phyloP scores from a whole-genome alignment of 169 alveolate genomes.

The Cystoisospora suis region DNA sequence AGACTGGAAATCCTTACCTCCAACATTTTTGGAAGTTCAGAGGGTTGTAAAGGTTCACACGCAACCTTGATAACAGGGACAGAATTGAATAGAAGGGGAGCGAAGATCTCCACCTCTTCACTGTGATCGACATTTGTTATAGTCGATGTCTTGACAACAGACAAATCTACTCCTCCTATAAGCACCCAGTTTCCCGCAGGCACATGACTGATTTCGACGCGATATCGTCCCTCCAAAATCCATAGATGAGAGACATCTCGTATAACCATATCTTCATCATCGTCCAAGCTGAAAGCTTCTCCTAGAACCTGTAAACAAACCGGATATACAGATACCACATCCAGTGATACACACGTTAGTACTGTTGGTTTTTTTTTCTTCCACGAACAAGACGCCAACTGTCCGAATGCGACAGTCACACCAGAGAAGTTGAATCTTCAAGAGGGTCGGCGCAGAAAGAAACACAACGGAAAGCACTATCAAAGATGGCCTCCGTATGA shows the following conservation, averaged over 20 bases:
- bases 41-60: constrained; percentile 97
- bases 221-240: constrained; percentile 93
- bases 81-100: constrained; percentile 80
- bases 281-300: constrained; percentile 81
- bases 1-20: no score
- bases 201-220: constrained; percentile 80
- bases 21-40: constrained; percentile 98
- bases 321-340: neutral
- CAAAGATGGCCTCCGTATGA: neutral
- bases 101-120: constrained; percentile 84
- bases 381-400: neutral
- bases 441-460: neutral
- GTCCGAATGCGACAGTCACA: neutral
- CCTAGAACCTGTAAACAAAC: constrained; percentile 46
- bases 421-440: neutral
- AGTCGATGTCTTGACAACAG: constrained; percentile 90
- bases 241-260: constrained; percentile 88
- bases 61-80: constrained; percentile 81
- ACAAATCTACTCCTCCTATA: constrained; percentile 94
- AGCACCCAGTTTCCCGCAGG: constrained; percentile 78
- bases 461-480: neutral
- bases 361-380: neutral
- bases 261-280: constrained; percentile 95
- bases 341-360: neutral
- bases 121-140: constrained; percentile 80